Conservation (phyloP, 2,329 filamentous ascomycete genomes). For the Cladobotryum mycophilum region DNA sequence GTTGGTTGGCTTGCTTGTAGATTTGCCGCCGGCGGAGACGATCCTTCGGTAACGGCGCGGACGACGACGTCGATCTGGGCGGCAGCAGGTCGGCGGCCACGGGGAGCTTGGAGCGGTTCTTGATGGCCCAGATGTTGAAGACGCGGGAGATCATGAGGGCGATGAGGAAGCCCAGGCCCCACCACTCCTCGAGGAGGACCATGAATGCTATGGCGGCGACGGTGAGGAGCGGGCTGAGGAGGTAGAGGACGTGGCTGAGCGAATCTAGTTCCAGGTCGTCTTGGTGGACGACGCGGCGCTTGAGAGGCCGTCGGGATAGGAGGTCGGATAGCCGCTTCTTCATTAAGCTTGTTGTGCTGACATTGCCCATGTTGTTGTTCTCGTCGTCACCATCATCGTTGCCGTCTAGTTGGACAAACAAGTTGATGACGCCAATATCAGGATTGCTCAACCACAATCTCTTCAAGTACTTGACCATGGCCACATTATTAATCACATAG, state of each 20-base stretch:
- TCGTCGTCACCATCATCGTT: conserved; percentile 18
- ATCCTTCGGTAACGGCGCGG: background rate
- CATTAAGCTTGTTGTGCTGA: conserved; percentile 2
- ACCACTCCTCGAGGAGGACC: conserved; percentile 45
- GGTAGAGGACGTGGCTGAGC: conserved; percentile 43
- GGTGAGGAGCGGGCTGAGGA: conserved; percentile 42
- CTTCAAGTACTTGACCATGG: conserved; percentile 43
- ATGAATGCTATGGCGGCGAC: conserved; percentile 37
- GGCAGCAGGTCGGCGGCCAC: background rate
- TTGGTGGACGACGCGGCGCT: conserved; percentile 5
- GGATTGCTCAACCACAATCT: conserved; percentile 20
- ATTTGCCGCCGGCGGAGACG: background rate
- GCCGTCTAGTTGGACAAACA: conserved; percentile 22
- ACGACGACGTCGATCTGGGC: background rate
- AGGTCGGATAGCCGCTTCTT: conserved; percentile 15
- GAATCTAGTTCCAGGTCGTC: conserved; percentile 32
- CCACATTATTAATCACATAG: conserved; percentile 41
- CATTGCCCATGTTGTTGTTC: conserved; percentile 16
- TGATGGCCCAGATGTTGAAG: conserved; percentile 51
- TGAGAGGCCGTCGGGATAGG: background rate
- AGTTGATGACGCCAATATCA: conserved; percentile 18
- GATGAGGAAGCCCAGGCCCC: conserved; percentile 41
- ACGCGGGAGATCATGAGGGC: conserved; percentile 48
- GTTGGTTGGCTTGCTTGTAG: background rate
- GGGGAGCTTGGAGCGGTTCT: conserved; percentile 35